Conservation (phyloP, 2,329 filamentous ascomycete species). For the Berkeleyomyces basicola region DNA sequence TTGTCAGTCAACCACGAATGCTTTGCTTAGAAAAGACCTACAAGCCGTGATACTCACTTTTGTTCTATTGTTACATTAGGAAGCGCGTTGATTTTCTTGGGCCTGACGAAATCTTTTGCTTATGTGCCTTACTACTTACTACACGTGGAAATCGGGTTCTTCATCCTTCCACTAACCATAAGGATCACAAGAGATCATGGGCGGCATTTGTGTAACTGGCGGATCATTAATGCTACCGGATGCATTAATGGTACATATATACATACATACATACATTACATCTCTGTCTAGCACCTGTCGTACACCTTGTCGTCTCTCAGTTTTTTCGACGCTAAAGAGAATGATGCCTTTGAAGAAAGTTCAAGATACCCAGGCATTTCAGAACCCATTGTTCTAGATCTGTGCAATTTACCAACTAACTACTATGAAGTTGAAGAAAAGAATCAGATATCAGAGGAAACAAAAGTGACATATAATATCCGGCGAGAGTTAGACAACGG, state of each 20-base stretch:
- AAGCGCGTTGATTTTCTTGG: too few relatives aligned
- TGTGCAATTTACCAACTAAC: background rate
- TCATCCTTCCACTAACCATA: background rate
- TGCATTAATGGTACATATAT: background rate
- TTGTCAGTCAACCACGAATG: background rate
- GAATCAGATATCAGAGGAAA: background rate
- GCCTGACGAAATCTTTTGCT: too few relatives aligned
- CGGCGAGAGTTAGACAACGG: background rate
- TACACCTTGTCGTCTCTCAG: background rate
- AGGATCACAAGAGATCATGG: too few relatives aligned
- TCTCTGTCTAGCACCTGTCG: too few relatives aligned
- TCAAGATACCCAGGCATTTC: background rate
- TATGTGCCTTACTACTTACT: too few relatives aligned
- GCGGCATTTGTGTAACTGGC: too few relatives aligned
- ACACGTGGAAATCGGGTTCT: background rate
- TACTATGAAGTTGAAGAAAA: background rate
- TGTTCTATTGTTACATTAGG: background rate
- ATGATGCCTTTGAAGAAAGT: background rate
- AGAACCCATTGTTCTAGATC: background rate
- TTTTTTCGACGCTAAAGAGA: background rate
- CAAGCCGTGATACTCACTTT: background rate
- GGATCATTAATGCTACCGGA: too few relatives aligned
- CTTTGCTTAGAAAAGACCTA: background rate
- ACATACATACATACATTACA: background rate
- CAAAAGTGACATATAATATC: background rate